Conservation (phyloP, 2,329 filamentous ascomycete genomes). For the Trichoderma polysporum region DNA sequence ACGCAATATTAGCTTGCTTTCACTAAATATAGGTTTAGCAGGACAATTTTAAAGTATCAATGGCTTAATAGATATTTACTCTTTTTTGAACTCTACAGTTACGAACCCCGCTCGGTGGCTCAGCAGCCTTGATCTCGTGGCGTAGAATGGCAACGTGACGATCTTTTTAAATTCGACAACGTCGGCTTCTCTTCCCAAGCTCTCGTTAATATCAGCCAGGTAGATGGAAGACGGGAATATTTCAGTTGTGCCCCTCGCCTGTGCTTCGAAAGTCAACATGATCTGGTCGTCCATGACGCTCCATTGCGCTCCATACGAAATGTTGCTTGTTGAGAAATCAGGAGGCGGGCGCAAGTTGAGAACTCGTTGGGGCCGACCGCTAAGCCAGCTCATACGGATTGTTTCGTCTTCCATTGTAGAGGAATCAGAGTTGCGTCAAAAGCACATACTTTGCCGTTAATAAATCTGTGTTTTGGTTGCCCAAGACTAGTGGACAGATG, state of each 20-base stretch:
- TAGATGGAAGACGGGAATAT: background rate
- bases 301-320: background rate
- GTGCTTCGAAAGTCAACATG: background rate
- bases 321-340: background rate
- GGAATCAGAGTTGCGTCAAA: background rate
- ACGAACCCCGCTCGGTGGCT: slow-evolving; percentile 7
- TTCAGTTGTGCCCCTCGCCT: background rate
- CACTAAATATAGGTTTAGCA: background rate
- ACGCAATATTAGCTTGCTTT: background rate
- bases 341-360: background rate
- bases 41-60: background rate
- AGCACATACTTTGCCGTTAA: background rate
- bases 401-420: background rate
- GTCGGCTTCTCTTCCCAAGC: background rate
- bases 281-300: slow-evolving; percentile 19
- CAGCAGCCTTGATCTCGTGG: background rate
- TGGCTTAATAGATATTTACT: background rate
- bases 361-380: slow-evolving; percentile 2
- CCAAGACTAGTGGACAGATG: background rate
- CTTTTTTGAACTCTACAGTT: background rate
- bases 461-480: background rate
- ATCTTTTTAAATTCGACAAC: background rate
- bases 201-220: background rate
- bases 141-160: background rate
- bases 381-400: slow-evolving; percentile 4